Evolutionary conservation across 2,329 filamentous ascomycete genomes (phyloP).

Genomic region (Calonectria hawksworthii): DNA sequence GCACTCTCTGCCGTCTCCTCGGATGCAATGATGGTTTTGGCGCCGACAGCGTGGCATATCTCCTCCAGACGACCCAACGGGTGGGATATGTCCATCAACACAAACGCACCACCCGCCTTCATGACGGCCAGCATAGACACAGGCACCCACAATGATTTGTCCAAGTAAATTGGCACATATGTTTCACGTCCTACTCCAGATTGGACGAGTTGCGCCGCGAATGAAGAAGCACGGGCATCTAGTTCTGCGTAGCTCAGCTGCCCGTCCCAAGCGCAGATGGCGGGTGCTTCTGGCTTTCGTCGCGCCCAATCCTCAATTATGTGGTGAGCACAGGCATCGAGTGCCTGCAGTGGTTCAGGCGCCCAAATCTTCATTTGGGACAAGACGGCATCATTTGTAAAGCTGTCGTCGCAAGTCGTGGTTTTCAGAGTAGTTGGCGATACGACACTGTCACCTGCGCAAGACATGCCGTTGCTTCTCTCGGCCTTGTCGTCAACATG

Average conservation of each 20-base stretch:
- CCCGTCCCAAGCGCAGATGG: no score
- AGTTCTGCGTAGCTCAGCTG: not conserved
- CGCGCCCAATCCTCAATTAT: not conserved
- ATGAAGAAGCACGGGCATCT: not conserved
- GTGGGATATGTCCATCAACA: not conserved
- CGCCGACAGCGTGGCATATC: not conserved
- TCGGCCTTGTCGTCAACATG: not conserved
- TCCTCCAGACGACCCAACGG: not conserved
- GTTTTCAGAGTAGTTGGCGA: not conserved
- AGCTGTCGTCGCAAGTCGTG: not conserved
- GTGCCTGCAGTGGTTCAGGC: not conserved
- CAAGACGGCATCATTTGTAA: not conserved
- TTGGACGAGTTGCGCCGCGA: not conserved
- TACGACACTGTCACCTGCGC: not conserved
- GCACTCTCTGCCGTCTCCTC: not conserved
- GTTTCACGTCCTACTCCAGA: not conserved
- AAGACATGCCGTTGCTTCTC: not conserved
- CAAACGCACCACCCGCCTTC: not conserved
- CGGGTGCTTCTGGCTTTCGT: not conserved
- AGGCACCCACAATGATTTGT: not conserved
- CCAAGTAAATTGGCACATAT: not conserved
- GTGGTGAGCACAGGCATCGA: not conserved
- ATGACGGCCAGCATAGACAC: not conserved
- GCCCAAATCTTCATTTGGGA: not conserved
- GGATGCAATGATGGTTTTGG: not conserved